Evolutionary conservation across 768 basidiomycete genomes (phyloP), one percentile per base, ranked within the genome.

Genomic region (Antrodiella citrinella): DNA sequence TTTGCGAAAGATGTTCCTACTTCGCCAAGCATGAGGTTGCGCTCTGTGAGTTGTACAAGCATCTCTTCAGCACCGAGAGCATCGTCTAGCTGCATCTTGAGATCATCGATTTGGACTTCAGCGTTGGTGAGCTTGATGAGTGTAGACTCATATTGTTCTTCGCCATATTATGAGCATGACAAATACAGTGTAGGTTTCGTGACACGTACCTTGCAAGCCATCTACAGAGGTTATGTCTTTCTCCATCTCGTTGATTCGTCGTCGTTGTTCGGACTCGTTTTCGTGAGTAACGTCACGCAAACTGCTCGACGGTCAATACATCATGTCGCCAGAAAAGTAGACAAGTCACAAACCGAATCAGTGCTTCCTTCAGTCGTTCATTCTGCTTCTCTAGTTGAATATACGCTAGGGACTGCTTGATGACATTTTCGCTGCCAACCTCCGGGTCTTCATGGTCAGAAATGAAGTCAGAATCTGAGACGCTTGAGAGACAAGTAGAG

Each of bases 351-450:
- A 40, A 91, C 87, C 84, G 77, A 49, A 95, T 75, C 9, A 98
- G 73, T 11, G 96, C 96, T 61, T 98, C 96, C 66, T 96, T 97
- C 49, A 99, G 69, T 13, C 96, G 71, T 61, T 92, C 91, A 54
- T 98, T 99, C 62, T 98, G 95, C 64, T 91, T 96, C 70, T 97
- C 94, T 1, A 99, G 80, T 62, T 97, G 95, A 15, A 86, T 75
- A 65, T 83, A 81, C 23, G 80, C 80, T 53, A 88, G 58, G 3
- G 85, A 80, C 55, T 75, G 72, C 59, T 82, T 84, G 4, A 69
- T 69, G 23, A 62, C 62, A 26, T 61, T 68, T 23, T 65, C 67
- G 13, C 56, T 66, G 30, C 60, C 60, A 12, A 51, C 45, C 26
- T 62, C 67, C 2, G 55, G 67, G 23, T 58, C 63, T 51, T 30